These are phyloP conservation scores for Sclerotinia nivalis DNA, from an alignment of 2,329 filamentous ascomycete species.

Conservation along the genomic window DNA sequence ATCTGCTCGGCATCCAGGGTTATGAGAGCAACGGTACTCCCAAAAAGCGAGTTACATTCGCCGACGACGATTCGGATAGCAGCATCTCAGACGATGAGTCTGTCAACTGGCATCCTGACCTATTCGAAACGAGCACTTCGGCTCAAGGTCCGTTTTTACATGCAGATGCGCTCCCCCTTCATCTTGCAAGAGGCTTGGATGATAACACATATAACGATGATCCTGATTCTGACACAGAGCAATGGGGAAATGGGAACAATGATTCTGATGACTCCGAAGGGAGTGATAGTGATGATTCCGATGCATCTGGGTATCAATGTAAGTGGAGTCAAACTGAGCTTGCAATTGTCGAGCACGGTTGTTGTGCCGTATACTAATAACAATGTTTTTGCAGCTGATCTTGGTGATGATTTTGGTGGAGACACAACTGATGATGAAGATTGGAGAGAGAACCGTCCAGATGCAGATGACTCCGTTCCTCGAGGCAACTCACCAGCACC, in stretches of 20 bases:
- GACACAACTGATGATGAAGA: slow-evolving; percentile 22
- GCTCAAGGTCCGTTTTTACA: slow-evolving; percentile 10
- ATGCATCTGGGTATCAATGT: slow-evolving; percentile 22
- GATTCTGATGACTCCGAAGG: neutral
- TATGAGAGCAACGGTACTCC: slow-evolving; percentile 1
- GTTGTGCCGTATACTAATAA: slow-evolving; percentile 7
- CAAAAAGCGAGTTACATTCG: neutral
- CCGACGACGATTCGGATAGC: neutral
- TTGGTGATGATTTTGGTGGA: slow-evolving; percentile 14
- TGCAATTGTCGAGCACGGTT: neutral
- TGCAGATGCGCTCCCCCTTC: slow-evolving; percentile 19
- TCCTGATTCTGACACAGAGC: slow-evolving; percentile 13
- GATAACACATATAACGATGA: slow-evolving; percentile 20
- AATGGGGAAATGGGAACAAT: slow-evolving; percentile 17
- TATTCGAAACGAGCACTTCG: slow-evolving; percentile 12
- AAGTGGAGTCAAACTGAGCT: slow-evolving; percentile 6
- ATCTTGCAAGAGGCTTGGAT: slow-evolving; percentile 17
- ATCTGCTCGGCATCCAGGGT: neutral
- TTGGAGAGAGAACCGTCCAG: slow-evolving; percentile 20
- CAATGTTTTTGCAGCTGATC: slow-evolving; percentile 48
- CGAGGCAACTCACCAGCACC: slow-evolving; percentile 10
- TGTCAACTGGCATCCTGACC: slow-evolving; percentile 19
- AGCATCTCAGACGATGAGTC: slow-evolving; percentile 12
- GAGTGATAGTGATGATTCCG: slow-evolving; percentile 19
- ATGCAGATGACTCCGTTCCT: neutral